phyloP scores from a whole-genome alignment of 352 stramenopile species.

The Pythium pyrilobum region DNA sequence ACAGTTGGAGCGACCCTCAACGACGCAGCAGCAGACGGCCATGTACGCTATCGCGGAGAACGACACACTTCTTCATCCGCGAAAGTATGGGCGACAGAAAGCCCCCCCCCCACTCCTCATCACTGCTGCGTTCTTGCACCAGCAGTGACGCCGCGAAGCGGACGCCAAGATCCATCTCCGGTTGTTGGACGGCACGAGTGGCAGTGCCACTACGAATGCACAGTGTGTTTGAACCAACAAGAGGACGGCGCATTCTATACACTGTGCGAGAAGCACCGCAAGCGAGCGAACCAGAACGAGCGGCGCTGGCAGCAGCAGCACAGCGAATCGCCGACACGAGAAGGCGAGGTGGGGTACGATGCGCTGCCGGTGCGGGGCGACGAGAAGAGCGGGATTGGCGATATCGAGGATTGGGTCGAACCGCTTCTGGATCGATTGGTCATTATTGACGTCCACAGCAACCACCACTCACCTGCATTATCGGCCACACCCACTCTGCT shows the following conservation, averaged over 20 bases:
- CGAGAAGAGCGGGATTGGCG: neutral
- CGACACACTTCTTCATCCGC: too few species aligned
- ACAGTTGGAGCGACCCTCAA: too few species aligned
- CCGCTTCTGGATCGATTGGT: neutral
- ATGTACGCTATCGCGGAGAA: too few species aligned
- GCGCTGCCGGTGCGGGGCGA: neutral
- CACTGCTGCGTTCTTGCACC: too few species aligned
- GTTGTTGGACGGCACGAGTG: neutral
- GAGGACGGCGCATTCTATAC: conserved; percentile 36
- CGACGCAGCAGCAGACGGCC: too few species aligned
- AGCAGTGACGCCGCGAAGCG: too few species aligned
- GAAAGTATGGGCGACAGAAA: too few species aligned
- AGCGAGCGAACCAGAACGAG: conserved; percentile 48
- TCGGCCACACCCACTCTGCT: too few species aligned
- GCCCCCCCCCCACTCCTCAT: too few species aligned
- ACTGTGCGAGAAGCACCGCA: conserved; percentile 39
- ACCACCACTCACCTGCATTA: too few species aligned
- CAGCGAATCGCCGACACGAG: neutral
- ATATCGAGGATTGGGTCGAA: neutral
- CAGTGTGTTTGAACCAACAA: conserved; percentile 40
- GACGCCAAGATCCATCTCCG: too few species aligned
- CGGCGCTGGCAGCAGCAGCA: conserved; percentile 15
- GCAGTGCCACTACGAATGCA: conserved; percentile 39
- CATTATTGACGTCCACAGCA: too few species aligned
- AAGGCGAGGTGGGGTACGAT: neutral